A percentile compares a stretch with the other conserved stretches of the same genome.
phyloP scores from a whole-genome alignment of 306 rosid species.

The Alnus glutinosa region DNA sequence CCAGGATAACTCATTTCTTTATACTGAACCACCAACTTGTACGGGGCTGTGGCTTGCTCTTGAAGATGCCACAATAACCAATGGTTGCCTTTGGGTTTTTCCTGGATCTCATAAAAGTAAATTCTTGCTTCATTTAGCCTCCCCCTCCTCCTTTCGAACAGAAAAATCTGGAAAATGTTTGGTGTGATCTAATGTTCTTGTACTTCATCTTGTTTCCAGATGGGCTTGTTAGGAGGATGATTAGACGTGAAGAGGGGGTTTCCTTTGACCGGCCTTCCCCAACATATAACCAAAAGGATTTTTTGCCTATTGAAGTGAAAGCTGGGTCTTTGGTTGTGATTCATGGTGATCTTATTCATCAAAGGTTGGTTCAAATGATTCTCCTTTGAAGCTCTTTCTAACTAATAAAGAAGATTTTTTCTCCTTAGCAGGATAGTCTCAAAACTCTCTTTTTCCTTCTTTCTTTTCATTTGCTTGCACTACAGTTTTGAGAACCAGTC shows the following conservation, averaged over 20 bases:
- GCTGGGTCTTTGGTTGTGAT: constrained; percentile 87
- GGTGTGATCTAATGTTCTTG: constrained; percentile 15
- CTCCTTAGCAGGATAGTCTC: constrained; percentile 17
- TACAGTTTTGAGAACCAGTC: constrained; percentile 90
- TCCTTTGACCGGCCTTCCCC: constrained; percentile 80
- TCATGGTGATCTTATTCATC: constrained; percentile 98
- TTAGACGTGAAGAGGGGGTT: constrained; percentile 75
- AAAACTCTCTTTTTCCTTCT: neutral
- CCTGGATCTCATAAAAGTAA: constrained; percentile 95
- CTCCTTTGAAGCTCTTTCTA: constrained; percentile 15
- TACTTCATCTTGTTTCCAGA: constrained; percentile 41
- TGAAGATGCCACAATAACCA: constrained; percentile 73
- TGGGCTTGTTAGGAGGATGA: constrained; percentile 88
- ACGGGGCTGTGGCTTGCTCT: constrained; percentile 95
- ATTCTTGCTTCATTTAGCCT: neutral
- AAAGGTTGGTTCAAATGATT: constrained; percentile 58
- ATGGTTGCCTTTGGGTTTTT: constrained; percentile 94
- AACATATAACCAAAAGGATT: constrained; percentile 65
- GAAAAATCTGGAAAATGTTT: neutral
- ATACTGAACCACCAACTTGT: constrained; percentile 90
- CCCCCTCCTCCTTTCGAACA: neutral
- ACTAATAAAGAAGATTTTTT: constrained; percentile 6
- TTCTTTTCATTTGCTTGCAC: constrained; percentile 26
- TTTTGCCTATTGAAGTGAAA: constrained; percentile 88
- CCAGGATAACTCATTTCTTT: constrained; percentile 92